Conservation (phyloP, 2,329 filamentous ascomycete species). For the Microdochium paspali region DNA sequence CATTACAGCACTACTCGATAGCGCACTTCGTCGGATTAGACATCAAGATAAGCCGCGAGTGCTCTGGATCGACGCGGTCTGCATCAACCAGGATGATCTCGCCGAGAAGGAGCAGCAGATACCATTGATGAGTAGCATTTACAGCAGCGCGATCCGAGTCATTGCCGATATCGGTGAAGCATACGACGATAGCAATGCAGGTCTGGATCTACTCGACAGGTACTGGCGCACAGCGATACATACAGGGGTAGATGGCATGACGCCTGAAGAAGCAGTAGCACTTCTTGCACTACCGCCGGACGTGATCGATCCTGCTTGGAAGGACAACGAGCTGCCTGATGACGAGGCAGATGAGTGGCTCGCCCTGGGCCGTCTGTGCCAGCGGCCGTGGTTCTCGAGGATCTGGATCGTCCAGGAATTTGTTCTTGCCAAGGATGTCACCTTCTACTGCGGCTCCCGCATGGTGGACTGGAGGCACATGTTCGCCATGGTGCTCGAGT, state of each 20-base stretch:
- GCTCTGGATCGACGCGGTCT: conserved; percentile 8
- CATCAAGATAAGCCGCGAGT: background rate
- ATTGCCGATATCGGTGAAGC: conserved; percentile 5
- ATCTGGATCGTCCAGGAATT: conserved; percentile 2
- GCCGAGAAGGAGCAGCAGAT: conserved; percentile 4
- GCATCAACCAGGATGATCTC: conserved; percentile 6
- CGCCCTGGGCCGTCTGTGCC: background rate
- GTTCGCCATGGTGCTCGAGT: background rate
- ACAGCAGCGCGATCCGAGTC: conserved; percentile 2
- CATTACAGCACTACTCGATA: background rate
- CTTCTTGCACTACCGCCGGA: background rate
- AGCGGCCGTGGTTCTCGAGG: background rate
- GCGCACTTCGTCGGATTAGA: background rate
- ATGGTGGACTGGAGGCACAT: background rate
- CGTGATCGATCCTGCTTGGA: background rate
- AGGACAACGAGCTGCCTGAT: background rate
- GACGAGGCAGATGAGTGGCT: background rate
- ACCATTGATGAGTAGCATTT: conserved; percentile 4
- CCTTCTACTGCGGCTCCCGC: background rate
- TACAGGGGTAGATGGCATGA: background rate
- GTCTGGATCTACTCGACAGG: background rate
- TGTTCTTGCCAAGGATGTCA: conserved; percentile 1
- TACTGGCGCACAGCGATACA: background rate
- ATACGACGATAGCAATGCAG: background rate
- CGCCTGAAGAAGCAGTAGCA: background rate